Conservation (phyloP, 2,329 filamentous ascomycete species). For the Colletotrichum brevisporum region DNA sequence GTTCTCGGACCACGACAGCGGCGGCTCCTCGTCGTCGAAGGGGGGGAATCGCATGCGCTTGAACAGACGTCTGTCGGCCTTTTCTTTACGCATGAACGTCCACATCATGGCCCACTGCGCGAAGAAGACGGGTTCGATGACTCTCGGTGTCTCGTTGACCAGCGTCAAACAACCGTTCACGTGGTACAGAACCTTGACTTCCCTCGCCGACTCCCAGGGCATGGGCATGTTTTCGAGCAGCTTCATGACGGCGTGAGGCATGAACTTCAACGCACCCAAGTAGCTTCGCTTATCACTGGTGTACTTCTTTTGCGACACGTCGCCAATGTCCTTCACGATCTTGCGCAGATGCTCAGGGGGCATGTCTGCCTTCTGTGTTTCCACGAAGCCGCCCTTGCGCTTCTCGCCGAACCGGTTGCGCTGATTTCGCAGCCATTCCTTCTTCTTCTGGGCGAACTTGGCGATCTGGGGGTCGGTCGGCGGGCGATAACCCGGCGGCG, state of each 20-base stretch:
- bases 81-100: constrained; percentile 98
- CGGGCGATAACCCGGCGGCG: constrained; percentile 88
- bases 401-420: constrained; percentile 97
- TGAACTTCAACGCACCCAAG: constrained; percentile 96
- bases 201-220: constrained; percentile 97
- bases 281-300: constrained; percentile 99
- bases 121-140: constrained; percentile 98
- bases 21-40: constrained; percentile 98
- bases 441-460: constrained; percentile 99
- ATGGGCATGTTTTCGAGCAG: constrained; percentile 99
- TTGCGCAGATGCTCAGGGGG: constrained; percentile 98
- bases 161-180: constrained; percentile 97
- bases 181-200: constrained; percentile 98
- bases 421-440: constrained; percentile 95
- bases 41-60: constrained; percentile 99
- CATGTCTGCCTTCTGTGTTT: constrained; percentile 99
- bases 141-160: constrained; percentile 95
- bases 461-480: constrained; percentile 86
- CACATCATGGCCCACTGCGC: constrained; percentile 99
- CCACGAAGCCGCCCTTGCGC: constrained; percentile 94
- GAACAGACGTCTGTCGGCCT: constrained; percentile 95
- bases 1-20: constrained; percentile 97
- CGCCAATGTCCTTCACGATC: constrained; percentile 98
- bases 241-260: constrained; percentile 98
- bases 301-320: constrained; percentile 99